Conservation (phyloP, 805 yeast species). For the Starmerella cellae region DNA sequence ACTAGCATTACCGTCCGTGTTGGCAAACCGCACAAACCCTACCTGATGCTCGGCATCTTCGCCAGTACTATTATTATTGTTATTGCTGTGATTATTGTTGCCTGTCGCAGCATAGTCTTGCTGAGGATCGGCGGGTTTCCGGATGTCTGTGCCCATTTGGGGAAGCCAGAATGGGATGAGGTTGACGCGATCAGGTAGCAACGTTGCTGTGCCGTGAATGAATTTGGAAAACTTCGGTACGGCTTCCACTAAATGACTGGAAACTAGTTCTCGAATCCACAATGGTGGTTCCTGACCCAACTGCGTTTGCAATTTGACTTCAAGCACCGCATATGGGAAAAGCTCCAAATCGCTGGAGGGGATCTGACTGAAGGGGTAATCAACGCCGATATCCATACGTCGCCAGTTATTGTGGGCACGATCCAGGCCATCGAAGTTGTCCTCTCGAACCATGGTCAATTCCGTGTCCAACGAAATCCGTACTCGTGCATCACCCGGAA, state of each 20-base stretch:
- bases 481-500: constrained; percentile 98
- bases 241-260: constrained; percentile 91
- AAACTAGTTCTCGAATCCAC: constrained; percentile 88
- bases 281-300: constrained; percentile 97
- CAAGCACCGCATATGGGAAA: constrained; percentile 95
- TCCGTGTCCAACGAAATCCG: constrained; percentile 97
- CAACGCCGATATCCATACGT: constrained; percentile 95
- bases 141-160: constrained; percentile 89
- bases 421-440: constrained; percentile 83
- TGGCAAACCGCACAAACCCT: constrained; percentile 14
- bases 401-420: constrained; percentile 94
- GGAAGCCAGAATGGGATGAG: constrained; percentile 95
- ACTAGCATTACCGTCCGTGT: constrained; percentile 9
- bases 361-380: constrained; percentile 83
- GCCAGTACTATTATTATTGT: not conserved
- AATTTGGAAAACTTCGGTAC: constrained; percentile 96
- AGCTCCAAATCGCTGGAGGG: constrained; percentile 76
- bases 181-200: constrained; percentile 69
- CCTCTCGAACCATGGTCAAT: constrained; percentile 94
- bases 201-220: constrained; percentile 90
- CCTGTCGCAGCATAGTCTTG: constrained; percentile 7
- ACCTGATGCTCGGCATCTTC: constrained; percentile 10
- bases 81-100: no score
- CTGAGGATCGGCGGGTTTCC: constrained; percentile 50
- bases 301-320: constrained; percentile 94